These are phyloP conservation scores for Immersiella caudata DNA, from an alignment of 495 filamentous ascomycete species.

Conservation along the genomic window DNA sequence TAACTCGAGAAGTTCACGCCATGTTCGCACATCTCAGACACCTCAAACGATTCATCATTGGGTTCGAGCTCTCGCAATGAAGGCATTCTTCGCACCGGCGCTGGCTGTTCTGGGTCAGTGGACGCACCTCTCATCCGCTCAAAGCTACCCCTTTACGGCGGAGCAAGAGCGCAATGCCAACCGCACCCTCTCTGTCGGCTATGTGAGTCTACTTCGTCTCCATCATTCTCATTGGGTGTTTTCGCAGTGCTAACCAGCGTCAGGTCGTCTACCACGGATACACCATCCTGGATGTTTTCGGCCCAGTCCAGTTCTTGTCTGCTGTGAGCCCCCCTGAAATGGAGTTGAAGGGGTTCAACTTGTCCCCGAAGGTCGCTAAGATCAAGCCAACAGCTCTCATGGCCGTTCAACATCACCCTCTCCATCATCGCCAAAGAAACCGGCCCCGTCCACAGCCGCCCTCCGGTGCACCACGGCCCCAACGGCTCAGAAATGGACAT, in stretches of 20 bases:
- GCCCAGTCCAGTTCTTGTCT: slow-evolving; percentile 55
- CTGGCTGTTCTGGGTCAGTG: background rate
- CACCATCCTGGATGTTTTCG: slow-evolving; percentile 50
- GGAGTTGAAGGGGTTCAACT: too few relatives aligned
- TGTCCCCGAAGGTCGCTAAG: too few relatives aligned
- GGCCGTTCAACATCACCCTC: slow-evolving; percentile 23
- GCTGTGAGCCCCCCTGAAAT: slow-evolving; percentile 31
- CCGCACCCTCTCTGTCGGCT: slow-evolving; percentile 14
- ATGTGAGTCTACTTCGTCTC: background rate
- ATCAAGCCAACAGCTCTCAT: slow-evolving; percentile 27
- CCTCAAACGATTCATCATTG: background rate
- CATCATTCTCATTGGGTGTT: background rate
- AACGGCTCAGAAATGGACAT: slow-evolving; percentile 17
- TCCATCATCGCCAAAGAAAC: slow-evolving; percentile 24
- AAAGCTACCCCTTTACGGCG: slow-evolving; percentile 10
- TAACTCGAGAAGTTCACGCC: background rate
- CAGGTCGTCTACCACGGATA: slow-evolving; percentile 30
- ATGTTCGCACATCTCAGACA: background rate
- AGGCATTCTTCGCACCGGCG: background rate
- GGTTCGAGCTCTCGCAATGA: background rate
- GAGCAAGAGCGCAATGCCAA: slow-evolving; percentile 16
- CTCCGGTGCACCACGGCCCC: slow-evolving; percentile 11
- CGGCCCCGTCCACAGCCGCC: slow-evolving; percentile 19
- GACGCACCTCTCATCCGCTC: background rate
- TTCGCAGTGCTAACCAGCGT: background rate